Percentiles rank a stretch among this genome's conserved stretches.
Evolutionary conservation across 2,329 filamentous ascomycete species (phyloP).

Genomic region (Cladophialophora chaetospira): DNA sequence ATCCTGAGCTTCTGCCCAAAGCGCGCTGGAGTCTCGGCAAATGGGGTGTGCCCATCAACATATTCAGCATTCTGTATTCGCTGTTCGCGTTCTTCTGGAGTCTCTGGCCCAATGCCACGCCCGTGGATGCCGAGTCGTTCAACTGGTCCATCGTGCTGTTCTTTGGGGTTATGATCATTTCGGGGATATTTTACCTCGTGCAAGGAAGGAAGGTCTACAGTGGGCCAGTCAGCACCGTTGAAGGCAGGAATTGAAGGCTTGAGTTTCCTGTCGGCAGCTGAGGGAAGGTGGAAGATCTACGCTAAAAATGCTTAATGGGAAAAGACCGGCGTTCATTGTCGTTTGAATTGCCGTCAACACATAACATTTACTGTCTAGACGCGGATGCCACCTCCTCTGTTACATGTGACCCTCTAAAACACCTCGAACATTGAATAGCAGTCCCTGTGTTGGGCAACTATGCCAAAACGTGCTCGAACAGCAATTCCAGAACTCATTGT

Average conservation of each 20-base stretch:
- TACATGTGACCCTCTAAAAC: too few relatives aligned
- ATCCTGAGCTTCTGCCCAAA: conserved; percentile 42
- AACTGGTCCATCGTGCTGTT: conserved; percentile 56
- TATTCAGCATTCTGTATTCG: conserved; percentile 37
- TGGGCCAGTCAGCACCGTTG: neutral
- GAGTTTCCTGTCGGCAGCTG: too few relatives aligned
- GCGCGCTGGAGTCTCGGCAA: conserved; percentile 48
- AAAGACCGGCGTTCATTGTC: too few relatives aligned
- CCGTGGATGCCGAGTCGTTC: conserved; percentile 44
- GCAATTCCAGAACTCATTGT: too few relatives aligned
- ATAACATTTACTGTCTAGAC: too few relatives aligned
- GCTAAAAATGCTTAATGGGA: neutral
- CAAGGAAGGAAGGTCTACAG: neutral
- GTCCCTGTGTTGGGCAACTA: too few relatives aligned
- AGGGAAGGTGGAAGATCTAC: neutral
- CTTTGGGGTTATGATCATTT: conserved; percentile 42
- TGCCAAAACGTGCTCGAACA: too few relatives aligned
- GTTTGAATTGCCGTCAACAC: too few relatives aligned
- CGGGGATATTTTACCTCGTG: neutral
- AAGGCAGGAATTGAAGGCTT: neutral
- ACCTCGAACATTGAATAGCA: too few relatives aligned
- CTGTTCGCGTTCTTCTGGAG: conserved; percentile 49
- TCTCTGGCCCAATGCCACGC: conserved; percentile 47
- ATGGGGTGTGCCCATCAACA: conserved; percentile 38
- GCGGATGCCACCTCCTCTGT: too few relatives aligned